Evolutionary conservation across 306 rosid genomes (phyloP).

Genomic region (Lupinus albus): DNA sequence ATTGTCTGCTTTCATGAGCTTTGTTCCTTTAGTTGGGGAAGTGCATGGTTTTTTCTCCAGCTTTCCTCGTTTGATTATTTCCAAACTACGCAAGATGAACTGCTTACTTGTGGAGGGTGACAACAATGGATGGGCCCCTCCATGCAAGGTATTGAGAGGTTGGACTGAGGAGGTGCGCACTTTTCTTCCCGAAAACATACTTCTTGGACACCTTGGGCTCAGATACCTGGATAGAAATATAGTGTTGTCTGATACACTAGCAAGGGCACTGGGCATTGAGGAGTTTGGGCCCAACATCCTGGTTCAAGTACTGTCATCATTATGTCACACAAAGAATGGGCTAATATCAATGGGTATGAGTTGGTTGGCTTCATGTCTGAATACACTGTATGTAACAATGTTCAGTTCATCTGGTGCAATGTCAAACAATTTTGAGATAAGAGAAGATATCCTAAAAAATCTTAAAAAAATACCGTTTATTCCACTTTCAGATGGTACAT

Average conservation of each 20-base stretch:
- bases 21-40: slow-evolving; percentile 89
- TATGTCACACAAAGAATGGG: slow-evolving; percentile 53
- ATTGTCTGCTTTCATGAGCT: slow-evolving; percentile 84
- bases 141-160: slow-evolving; percentile 87
- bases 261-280: slow-evolving; percentile 77
- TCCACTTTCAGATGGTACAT: slow-evolving; percentile 92
- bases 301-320: slow-evolving; percentile 59
- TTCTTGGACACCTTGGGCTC: slow-evolving; percentile 76
- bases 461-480: slow-evolving; percentile 64
- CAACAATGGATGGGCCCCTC: slow-evolving; percentile 72
- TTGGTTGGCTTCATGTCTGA: slow-evolving; percentile 79
- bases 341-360: slow-evolving; percentile 61
- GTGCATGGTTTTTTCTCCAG: slow-evolving; percentile 91
- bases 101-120: slow-evolving; percentile 82
- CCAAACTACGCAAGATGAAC: slow-evolving; percentile 68
- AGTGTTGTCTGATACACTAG: slow-evolving; percentile 62
- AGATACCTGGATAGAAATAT: slow-evolving; percentile 73
- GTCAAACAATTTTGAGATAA: slow-evolving; percentile 46
- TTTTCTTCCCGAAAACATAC: slow-evolving; percentile 69
- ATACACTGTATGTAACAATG: slow-evolving; percentile 54
- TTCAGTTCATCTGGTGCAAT: slow-evolving; percentile 52
- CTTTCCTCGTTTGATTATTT: slow-evolving; percentile 81
- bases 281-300: slow-evolving; percentile 82
- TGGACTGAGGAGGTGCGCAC: slow-evolving; percentile 75
- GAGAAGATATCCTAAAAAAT: slow-evolving; percentile 48